Evolutionary conservation across 78 protist species (phyloP), one percentile per base, ranked within the genome.

Genomic region (Tieghemostelium lacteum): DNA sequence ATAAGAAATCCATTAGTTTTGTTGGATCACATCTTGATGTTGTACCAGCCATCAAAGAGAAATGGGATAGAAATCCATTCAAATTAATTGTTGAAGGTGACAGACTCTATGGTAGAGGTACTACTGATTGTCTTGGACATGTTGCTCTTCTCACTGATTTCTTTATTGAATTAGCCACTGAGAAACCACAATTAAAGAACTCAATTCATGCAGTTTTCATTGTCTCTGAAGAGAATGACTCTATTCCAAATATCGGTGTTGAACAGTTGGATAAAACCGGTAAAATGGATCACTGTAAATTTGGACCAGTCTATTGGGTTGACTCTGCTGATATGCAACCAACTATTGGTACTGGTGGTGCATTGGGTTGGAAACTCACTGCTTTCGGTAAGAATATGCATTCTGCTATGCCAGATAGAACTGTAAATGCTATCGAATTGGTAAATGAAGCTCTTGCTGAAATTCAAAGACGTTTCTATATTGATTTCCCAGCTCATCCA

Each of bases 41-140:
- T 8, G 96, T 94, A 14, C 86, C 94, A 70, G 96, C 94, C 37
- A 40, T 58, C n/a, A 62, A 63, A 31, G 67, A 57, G 40, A 72
- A 40, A 61, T 94, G 96, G 96, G 71, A 66, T 37, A 33, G 49
- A 73, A 74, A 88, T 29, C 96, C 96, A 74, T 94, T 88, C 74
- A 62, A 57, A 33, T 34, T 88, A 6, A 34, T 36, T 19, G 40
- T 85, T 55, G 88, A 91, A 40, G 96, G 89, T 31, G 96, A 85
- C 67, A 39, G 62, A 49, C 61, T 94, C 61, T 83, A 58, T 31
- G 96, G 96, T 39, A 72, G 96, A 39, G 96, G 96, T 61, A 83
- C 93, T 16, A 89, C 96, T n/a, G 96, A 93, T 67, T 94, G 96
- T 63, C 83, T 94, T n/a, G 96, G 94, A 19, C 94, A 83, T 45